phyloP scores from a whole-genome alignment of 2,329 filamentous ascomycete genomes.

The Dactylellina parvicollis region DNA sequence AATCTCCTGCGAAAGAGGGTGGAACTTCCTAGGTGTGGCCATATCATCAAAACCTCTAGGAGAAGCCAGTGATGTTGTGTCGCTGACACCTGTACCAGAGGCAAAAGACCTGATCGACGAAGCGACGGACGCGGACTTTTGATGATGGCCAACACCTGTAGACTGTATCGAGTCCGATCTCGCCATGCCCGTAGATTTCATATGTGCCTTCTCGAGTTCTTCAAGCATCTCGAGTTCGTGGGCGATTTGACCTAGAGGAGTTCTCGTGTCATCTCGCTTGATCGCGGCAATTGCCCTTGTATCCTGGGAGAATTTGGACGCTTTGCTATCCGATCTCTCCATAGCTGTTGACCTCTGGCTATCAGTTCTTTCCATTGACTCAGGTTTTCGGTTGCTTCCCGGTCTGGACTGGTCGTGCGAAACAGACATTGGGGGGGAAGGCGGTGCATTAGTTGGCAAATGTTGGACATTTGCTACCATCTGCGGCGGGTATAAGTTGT shows the following conservation, averaged over 20 bases:
- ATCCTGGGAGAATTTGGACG: conserved; percentile 70
- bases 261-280: conserved; percentile 64
- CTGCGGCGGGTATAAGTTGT: conserved; percentile 85
- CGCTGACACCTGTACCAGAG: conserved; percentile 57
- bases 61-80: conserved; percentile 62
- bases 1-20: conserved; percentile 58
- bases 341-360: conserved; percentile 39
- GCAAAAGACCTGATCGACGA: conserved; percentile 66
- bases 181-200: conserved; percentile 40
- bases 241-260: conserved; percentile 78
- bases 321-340: conserved; percentile 50
- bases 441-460: conserved; percentile 78
- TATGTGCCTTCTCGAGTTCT: conserved; percentile 59
- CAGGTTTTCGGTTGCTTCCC: conserved; percentile 57
- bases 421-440: conserved; percentile 79
- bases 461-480: conserved; percentile 91
- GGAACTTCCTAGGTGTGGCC: conserved; percentile 53
- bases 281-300: conserved; percentile 63
- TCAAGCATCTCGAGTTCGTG: conserved; percentile 74
- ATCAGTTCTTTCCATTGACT: conserved; percentile 47
- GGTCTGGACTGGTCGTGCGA: conserved; percentile 55
- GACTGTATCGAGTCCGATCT: conserved; percentile 56
- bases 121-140: conserved; percentile 67
- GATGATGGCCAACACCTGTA: conserved; percentile 35
- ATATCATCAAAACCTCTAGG: conserved; percentile 58